These are phyloP conservation scores for Ceratocystis papillata DNA, from an alignment of 2,329 filamentous ascomycete genomes.

Conservation along the genomic window DNA sequence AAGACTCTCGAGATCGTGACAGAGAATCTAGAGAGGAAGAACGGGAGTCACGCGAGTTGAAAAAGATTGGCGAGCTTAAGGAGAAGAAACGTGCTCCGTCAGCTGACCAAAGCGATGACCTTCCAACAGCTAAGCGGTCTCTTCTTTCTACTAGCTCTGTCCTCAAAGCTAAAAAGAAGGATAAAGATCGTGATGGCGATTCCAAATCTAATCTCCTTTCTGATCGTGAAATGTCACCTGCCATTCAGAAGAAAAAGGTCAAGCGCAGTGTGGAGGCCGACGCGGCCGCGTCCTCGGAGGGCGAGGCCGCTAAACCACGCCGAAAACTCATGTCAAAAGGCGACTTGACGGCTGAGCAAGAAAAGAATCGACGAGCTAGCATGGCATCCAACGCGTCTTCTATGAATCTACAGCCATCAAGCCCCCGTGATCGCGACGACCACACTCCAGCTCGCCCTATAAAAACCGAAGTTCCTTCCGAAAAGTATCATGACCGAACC, in stretches of 20 bases:
- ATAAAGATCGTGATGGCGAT: slow-evolving; percentile 38
- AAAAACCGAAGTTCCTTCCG: slow-evolving; percentile 32
- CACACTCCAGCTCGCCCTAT: slow-evolving; percentile 39
- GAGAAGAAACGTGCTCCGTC: slow-evolving; percentile 41
- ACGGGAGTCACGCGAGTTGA: slow-evolving; percentile 27
- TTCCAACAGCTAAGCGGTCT: slow-evolving; percentile 38
- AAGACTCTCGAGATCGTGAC: slow-evolving; percentile 39
- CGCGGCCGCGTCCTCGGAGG: slow-evolving; percentile 44
- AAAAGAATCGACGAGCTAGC: slow-evolving; percentile 49
- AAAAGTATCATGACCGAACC: slow-evolving; percentile 46
- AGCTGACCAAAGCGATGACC: slow-evolving; percentile 38
- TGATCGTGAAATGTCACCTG: slow-evolving; percentile 45
- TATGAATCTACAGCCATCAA: slow-evolving; percentile 37
- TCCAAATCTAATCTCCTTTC: slow-evolving; percentile 28
- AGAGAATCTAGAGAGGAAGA: slow-evolving; percentile 36
- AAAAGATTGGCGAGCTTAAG: slow-evolving; percentile 36
- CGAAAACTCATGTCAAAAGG: slow-evolving; percentile 54
- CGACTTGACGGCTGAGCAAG: slow-evolving; percentile 48
- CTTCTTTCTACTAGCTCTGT: slow-evolving; percentile 31
- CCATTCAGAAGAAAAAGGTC: slow-evolving; percentile 41
- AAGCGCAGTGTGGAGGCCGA: slow-evolving; percentile 46
- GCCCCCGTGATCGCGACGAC: slow-evolving; percentile 42
- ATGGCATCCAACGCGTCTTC: slow-evolving; percentile 46
- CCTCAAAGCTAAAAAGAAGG: slow-evolving; percentile 46
- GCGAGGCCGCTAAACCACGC: slow-evolving; percentile 47